Evolutionary conservation across 768 basidiomycete genomes (phyloP), one percentile per base, ranked within the genome.

Genomic region (Astraeus odoratus): DNA sequence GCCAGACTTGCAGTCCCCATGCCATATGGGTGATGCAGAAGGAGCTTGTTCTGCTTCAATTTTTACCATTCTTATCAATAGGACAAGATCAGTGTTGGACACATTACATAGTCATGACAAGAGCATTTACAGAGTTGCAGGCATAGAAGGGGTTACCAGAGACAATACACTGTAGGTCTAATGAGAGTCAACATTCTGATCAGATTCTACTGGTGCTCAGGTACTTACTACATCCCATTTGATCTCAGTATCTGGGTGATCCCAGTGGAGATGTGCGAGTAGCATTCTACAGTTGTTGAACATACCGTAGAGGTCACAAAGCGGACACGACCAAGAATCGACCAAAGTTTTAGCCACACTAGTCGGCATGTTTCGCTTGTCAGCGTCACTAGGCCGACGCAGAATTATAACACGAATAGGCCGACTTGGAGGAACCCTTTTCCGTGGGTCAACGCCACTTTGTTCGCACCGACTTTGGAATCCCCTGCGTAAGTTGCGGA

Each of bases 401-500:
- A 27, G 39, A 48, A 58, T 57, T 55, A 59, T 38, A 24, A 64
- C 54, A 56, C 43, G 50, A 22, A 66, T 47, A 37, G 54, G 31
- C 27, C n/a, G 49, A 33, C 8, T 26, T 3, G 53, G 60, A 30
- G 43, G 51, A 48, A 54, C 43, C 37, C 48, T 43, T 30, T 57
- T 49, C 34, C 54, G 42, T 16, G 63, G 63, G 3, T 67, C 63
- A 22, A 81, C 54, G 8, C 65, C 62, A 12, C 63, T 52, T 29
- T 42, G 48, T 23, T 43, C 50, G 54, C 80, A 83, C 18, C 66
- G 66, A 16, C 48, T 30, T n/a, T 44, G 48, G 54, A 84, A 84
- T 1, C 76, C 76, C 3, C 39, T 52, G 12, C 69, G 66, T 15
- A 85, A 53, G 51, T 76, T 77, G 9, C 77, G 74, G 22, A 57